A percentile compares a stretch with the other conserved stretches of the same genome.
Evolutionary conservation across 2,329 filamentous ascomycete genomes (phyloP).

Genomic region (Trematosphaeria pertusa): DNA sequence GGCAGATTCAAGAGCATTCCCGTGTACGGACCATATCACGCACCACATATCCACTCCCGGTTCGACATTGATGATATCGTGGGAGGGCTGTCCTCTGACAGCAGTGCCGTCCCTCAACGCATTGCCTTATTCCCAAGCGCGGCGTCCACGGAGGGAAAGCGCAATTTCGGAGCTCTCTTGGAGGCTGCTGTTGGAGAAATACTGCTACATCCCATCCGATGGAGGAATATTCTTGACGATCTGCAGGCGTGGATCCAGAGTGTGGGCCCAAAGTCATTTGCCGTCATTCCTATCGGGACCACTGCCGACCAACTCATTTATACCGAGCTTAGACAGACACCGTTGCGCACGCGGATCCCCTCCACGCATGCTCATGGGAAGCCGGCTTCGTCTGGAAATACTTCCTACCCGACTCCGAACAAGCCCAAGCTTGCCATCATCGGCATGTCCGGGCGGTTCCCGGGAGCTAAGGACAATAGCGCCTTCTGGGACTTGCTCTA

Average conservation of each 20-base stretch:
- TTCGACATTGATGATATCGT: constrained; percentile 54
- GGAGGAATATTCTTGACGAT: constrained; percentile 2
- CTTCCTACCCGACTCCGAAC: background rate
- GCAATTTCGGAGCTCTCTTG: background rate
- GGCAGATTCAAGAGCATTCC: constrained; percentile 41
- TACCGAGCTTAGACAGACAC: background rate
- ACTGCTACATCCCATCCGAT: constrained; percentile 3
- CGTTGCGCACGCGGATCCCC: background rate
- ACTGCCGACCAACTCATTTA: constrained; percentile 3
- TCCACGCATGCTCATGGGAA: background rate
- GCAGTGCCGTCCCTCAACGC: background rate
- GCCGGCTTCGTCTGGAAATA: background rate
- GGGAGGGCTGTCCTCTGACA: background rate
- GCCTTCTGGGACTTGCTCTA: constrained; percentile 44
- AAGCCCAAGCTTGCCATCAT: constrained; percentile 37
- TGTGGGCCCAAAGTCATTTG: background rate
- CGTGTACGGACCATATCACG: constrained; percentile 62
- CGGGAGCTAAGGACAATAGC: constrained; percentile 33
- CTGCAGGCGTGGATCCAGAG: background rate
- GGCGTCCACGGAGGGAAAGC: background rate
- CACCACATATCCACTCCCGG: constrained; percentile 56
- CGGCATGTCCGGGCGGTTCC: constrained; percentile 45
- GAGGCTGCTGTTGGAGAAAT: background rate
- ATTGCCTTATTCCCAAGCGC: background rate
- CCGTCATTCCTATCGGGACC: constrained; percentile 4